Evolutionary conservation across 2,329 filamentous ascomycete genomes (phyloP).

Genomic region (Epichloe glyceriae): DNA sequence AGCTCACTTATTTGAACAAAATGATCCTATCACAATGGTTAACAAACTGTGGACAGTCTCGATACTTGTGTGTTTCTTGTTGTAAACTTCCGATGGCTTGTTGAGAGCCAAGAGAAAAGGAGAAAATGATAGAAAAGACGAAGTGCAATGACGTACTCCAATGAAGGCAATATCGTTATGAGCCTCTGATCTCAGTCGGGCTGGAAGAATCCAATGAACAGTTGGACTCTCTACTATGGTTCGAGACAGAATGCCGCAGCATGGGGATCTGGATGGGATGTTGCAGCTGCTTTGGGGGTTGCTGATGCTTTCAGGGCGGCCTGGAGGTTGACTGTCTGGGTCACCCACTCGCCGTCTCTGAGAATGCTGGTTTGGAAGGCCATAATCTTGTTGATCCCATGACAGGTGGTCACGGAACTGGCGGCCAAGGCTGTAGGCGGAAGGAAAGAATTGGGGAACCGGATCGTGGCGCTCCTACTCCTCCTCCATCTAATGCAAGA

Average conservation of each 20-base stretch:
- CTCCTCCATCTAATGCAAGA: background rate
- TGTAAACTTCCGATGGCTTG: background rate
- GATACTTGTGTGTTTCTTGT: background rate
- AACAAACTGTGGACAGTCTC: background rate
- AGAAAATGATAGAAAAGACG: background rate
- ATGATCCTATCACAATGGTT: slow-evolving; percentile 42
- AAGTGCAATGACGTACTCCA: slow-evolving; percentile 41
- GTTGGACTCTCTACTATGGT: slow-evolving; percentile 68
- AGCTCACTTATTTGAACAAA: slow-evolving; percentile 74
- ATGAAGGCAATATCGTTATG: slow-evolving; percentile 80
- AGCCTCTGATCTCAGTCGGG: slow-evolving; percentile 54
- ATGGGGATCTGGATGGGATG: slow-evolving; percentile 30
- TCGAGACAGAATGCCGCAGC: slow-evolving; percentile 61
- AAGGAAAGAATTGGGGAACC: background rate
- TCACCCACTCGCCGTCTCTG: slow-evolving; percentile 43
- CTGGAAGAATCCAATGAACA: slow-evolving; percentile 65
- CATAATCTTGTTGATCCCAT: slow-evolving; percentile 21
- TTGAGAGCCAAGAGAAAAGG: background rate
- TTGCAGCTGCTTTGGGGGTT: slow-evolving; percentile 17
- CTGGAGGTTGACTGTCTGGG: slow-evolving; percentile 34
- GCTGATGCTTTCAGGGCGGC: slow-evolving; percentile 27
- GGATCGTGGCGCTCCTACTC: background rate
- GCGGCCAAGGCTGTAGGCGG: background rate
- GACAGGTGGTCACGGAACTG: background rate
- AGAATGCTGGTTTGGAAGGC: slow-evolving; percentile 42